Percentiles rank a stretch among this genome's conserved stretches.
Conservation (phyloP, 148 eudicot genomes). For the Limonium bicolor region DNA sequence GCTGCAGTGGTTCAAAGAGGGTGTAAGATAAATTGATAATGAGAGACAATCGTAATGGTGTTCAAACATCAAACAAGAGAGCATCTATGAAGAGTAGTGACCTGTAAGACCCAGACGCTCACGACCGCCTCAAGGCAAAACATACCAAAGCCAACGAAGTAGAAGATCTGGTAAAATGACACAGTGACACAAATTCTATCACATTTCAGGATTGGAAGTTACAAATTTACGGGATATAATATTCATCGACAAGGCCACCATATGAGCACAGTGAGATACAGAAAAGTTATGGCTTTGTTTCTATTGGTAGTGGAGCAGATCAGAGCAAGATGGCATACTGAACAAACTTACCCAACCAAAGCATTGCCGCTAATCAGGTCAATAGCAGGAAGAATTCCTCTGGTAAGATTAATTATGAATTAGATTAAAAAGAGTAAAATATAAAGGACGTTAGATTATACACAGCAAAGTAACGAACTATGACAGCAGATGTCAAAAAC, state of each 20-base stretch:
- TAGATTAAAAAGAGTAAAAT: no score
- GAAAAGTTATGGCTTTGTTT: no score
- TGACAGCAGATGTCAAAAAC: no score
- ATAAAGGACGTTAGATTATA: no score
- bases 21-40: background rate
- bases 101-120: slow-evolving; percentile 39
- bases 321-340: no score
- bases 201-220: no score
- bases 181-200: background rate
- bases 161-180: background rate
- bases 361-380: slow-evolving; percentile 1
- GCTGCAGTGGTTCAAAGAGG: slow-evolving; percentile 7
- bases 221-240: no score
- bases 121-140: slow-evolving; percentile 28
- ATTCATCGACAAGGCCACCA: no score
- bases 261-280: no score
- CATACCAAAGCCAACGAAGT: slow-evolving; percentile 24
- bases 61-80: background rate
- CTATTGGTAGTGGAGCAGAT: no score
- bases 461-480: no score
- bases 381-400: slow-evolving; percentile 8
- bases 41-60: background rate
- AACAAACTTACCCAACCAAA: slow-evolving; percentile 8
- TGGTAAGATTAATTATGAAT: background rate
- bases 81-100: slow-evolving; percentile 1